A percentile compares a stretch with the other conserved stretches of the same genome.
Evolutionary conservation across 2,329 filamentous ascomycete genomes (phyloP).

Genomic region (Phialemonium atrogriseum): DNA sequence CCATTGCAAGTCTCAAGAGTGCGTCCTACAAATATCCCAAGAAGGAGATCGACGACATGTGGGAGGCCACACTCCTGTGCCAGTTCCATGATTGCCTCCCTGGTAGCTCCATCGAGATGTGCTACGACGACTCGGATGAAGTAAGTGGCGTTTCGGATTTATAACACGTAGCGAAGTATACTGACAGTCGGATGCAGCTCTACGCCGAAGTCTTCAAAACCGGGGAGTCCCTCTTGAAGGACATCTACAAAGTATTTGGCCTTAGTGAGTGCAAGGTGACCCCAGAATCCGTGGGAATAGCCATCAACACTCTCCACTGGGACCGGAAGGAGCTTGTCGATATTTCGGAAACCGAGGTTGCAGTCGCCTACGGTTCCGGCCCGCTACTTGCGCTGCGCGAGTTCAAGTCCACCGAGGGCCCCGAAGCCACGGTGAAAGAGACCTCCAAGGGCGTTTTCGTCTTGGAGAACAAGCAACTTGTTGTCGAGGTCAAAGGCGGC

Average conservation of each 20-base stretch:
- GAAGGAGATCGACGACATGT: slow-evolving; percentile 88
- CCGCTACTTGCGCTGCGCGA: slow-evolving; percentile 41
- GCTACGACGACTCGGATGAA: slow-evolving; percentile 89
- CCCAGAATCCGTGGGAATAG: slow-evolving; percentile 43
- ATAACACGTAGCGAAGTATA: slow-evolving; percentile 1
- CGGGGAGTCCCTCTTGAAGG: slow-evolving; percentile 62
- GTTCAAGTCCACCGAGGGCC: slow-evolving; percentile 35
- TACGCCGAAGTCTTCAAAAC: slow-evolving; percentile 78
- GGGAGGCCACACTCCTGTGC: slow-evolving; percentile 84
- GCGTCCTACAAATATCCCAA: slow-evolving; percentile 83
- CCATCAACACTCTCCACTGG: slow-evolving; percentile 86
- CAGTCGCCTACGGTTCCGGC: slow-evolving; percentile 49
- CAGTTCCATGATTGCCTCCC: slow-evolving; percentile 98
- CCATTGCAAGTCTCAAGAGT: slow-evolving; percentile 69
- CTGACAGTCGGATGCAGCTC: slow-evolving; percentile 38
- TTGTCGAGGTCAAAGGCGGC: slow-evolving; percentile 64
- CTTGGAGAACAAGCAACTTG: slow-evolving; percentile 69
- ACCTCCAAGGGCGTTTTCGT: slow-evolving; percentile 58
- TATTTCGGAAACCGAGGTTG: slow-evolving; percentile 44
- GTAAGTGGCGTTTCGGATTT: slow-evolving; percentile 25
- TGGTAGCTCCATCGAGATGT: slow-evolving; percentile 94
- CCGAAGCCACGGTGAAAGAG: slow-evolving; percentile 44
- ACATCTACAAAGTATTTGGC: slow-evolving; percentile 60
- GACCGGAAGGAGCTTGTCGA: slow-evolving; percentile 65
- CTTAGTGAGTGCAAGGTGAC: slow-evolving; percentile 37